Evolutionary conservation across 306 rosid genomes (phyloP), one percentile per base, ranked within the genome.

Genomic region (Castanea mollissima): DNA sequence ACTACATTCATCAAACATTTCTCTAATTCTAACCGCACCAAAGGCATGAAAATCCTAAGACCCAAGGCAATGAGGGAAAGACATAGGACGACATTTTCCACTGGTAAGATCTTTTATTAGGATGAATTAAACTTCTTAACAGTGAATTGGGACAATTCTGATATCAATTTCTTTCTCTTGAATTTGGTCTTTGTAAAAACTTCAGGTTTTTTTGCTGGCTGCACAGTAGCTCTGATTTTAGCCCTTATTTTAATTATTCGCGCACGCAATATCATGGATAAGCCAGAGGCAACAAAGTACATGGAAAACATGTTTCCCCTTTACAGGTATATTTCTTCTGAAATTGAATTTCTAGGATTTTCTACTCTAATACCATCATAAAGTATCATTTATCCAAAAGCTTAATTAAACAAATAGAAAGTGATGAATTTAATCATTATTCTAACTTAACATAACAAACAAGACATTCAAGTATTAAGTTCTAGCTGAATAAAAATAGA

Each of bases 291-390:
- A 21, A 57, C 71, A 0, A 41, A 82, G 74, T 90, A 92, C 80
- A 90, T 92, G 94, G 89, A 90, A 16, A 87, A 77, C 80, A 71
- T 92, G 90, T 90, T 92, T 77, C 97, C 97, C 21, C 87, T 92
- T 10, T 87, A 92, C 77, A 92, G 94, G 97, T 87, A 75, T 21
- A 63, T 59, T 11, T 16, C 74, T 35, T 25, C 6, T 5, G 9
- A 80, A 73, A 49, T 62, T 74, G 57, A 46, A 46, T 46, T 10
- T 2, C 15, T 46, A 46, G 13, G 54, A 46, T 46, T 38, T 38
- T 38, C 2, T 7, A 6, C 44, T 38, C 2, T 38, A 38, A 7
- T 38, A 38, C 44, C 10, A 38, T 38, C 2, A 38, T 1, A 38
- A 38, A 38, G 0, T 0, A 7, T 38, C 44, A 7, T 6, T 38